Base-by-base conservation (phyloP, 257 asterid species). In the Plantago elongata region DNA sequence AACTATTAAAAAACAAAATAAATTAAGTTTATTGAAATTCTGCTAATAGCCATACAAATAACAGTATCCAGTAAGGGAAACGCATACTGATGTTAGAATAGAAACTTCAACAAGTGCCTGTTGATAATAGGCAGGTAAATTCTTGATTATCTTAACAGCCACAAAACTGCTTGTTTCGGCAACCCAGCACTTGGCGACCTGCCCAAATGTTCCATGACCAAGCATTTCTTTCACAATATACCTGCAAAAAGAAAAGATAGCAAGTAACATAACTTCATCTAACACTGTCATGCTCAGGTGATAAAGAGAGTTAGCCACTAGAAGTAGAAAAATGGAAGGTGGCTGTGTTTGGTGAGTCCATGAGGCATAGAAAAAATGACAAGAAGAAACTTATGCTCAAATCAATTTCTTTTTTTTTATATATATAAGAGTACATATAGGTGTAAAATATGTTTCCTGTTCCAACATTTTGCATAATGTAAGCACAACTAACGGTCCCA, bases 131-230 rank as follows among this genome's bases (percentile, higher is more conserved):
- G 99, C 99, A 72, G 99, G 97, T 77, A 77, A 88, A 61, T 93
- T 93, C 72, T 93, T 93, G 63, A 93, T 93, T 76, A 93, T 84
- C 81, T 93, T 93, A 42, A 93, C 95, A 78, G 99, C 99, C 70
- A 85, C 83, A 72, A 81, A 85, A 72, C 85, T 77, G 47, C 80
- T 78, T 60, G 83, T 81, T 67, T 93, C 95, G 13, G 91, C 77
- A 69, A 85, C 94, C 99, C 94, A 89, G 76, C 99, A 93, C 77
- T 89, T 93, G 29, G 95, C 99, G 70, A 93, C 99, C 85, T 93
- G 99, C 60, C 99, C 99, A 77, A 93, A 93, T 58, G 99, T 93
- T 66, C 99, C 99, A 50, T 89, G 99, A 57, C 97, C 99, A 71
- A 93, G 96, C 64, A 89, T 80, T 29, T 87, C 99, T 81, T 93